Base-by-base conservation (phyloP, 1,284 basidiomycete species). In the Xerocomus minutiporus region DNA sequence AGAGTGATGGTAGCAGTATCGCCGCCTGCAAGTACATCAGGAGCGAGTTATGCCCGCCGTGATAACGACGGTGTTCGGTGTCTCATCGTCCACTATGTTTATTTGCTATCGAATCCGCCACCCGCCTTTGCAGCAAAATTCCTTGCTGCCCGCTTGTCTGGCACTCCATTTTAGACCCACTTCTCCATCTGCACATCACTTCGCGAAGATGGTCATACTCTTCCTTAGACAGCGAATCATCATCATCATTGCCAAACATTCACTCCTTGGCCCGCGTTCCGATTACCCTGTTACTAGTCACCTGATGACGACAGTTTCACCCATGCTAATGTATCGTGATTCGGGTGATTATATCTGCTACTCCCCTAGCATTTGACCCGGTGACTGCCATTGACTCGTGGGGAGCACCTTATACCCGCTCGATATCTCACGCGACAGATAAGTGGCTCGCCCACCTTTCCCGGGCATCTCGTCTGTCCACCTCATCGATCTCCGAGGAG, bases 401-500 rank as follows among this genome's bases (percentile, higher is more conserved):
- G 41, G 46, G 57, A 50, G 47, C 48, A 59, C 58, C 38, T 50
- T 68, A 59, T 46, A 42, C 25, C 62, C 65, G 40, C 23, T 49
- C 46, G 46, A 52, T 58, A 39, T 64, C 63, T 61, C 64, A 66
- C 58, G 54, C 51, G 48, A 46, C 48, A 45, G 42, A 59, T 62
- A 44, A 46, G 53, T 61, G 62, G 55, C 49, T 55, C 53, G 50
- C 20, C 39, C 45, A 46, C 35, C 61, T 40, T 46, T 57, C 39
- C 50, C 54, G 54, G 60, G 54, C 58, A 58, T 53, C 35, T 47
- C 32, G 26, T 29, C 32, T 46, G 54, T 12, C 29, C 38, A 46
- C 42, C 38, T 51, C 54, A 48, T 54, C 39, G 53, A 67, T 61
- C 62, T 64, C 65, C 62, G 62, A 64, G 62, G 62, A 64, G 54